A percentile compares a stretch with the other conserved stretches of the same genome.
Evolutionary conservation across 257 asterid genomes (phyloP).

Genomic region (Solanum acaule): DNA sequence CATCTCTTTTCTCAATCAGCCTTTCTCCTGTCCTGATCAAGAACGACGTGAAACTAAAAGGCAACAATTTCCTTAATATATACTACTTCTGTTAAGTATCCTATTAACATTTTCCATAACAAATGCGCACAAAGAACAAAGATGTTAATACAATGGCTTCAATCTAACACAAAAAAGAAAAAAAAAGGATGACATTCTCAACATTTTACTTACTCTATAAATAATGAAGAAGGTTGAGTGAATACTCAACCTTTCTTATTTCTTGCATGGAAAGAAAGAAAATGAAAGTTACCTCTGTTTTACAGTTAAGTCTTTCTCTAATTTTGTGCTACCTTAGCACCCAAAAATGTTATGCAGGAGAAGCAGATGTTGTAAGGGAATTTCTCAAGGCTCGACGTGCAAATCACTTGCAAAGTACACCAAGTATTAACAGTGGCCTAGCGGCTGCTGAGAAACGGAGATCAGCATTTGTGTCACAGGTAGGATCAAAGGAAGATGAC

Average conservation of each 20-base stretch:
- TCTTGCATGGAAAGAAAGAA: not conserved
- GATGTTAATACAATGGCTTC: too few relatives aligned
- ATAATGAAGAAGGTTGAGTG: not conserved
- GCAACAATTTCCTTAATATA: not conserved
- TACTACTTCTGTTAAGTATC: not conserved
- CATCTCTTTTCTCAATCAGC: too few relatives aligned
- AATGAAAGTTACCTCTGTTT: not conserved
- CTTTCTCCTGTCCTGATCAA: too few relatives aligned
- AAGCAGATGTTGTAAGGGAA: not conserved
- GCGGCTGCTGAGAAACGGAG: not conserved
- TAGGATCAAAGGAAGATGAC: slow-evolving; percentile 22
- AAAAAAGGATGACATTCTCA: not conserved
- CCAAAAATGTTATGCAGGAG: not conserved
- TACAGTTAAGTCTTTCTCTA: not conserved
- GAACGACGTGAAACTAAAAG: too few relatives aligned
- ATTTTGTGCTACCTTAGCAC: not conserved
- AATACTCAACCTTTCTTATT: not conserved
- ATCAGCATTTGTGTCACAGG: not conserved
- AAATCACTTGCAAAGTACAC: not conserved
- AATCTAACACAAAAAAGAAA: too few relatives aligned
- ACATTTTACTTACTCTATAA: not conserved
- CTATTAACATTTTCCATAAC: not conserved
- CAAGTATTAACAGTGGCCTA: not conserved
- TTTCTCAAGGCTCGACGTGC: not conserved
- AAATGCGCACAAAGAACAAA: too few relatives aligned